A percentile compares a stretch with the other conserved stretches of the same genome.
Conservation (phyloP, 768 basidiomycete species). For the Leccinum imitatum region DNA sequence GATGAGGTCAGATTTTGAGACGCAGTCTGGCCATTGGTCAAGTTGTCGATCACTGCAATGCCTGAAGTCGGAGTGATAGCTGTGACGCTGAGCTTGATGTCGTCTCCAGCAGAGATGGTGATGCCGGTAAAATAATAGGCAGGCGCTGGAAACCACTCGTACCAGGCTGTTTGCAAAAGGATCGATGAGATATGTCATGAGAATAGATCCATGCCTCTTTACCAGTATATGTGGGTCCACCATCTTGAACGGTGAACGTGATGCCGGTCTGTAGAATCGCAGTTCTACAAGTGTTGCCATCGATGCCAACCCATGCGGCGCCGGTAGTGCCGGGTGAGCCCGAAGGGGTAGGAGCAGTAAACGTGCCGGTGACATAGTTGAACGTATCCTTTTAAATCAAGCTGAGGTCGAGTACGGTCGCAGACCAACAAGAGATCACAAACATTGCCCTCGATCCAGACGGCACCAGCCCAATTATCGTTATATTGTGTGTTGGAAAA, state of each 20-base stretch:
- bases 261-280: slow-evolving; percentile 12
- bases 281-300: slow-evolving; percentile 1
- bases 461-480: slow-evolving; percentile 13
- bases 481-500: not conserved
- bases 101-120: slow-evolving; percentile 9
- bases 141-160: slow-evolving; percentile 11
- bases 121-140: not conserved
- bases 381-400: slow-evolving; percentile 6
- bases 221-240: slow-evolving; percentile 1
- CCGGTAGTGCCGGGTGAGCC: not conserved
- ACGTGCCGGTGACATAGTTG: slow-evolving; percentile 8
- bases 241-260: not conserved
- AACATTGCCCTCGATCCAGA: not conserved
- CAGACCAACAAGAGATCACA: not conserved
- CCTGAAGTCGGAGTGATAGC: not conserved
- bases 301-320: slow-evolving; percentile 15
- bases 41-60: slow-evolving; percentile 1
- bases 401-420: slow-evolving; percentile 1
- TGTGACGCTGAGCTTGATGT: slow-evolving; percentile 4
- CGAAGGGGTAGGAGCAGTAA: slow-evolving; percentile 7
- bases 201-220: not conserved
- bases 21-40: not conserved
- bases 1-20: not conserved
- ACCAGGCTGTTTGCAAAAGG: slow-evolving; percentile 9
- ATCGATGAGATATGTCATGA: not conserved